Evolutionary conservation across 805 yeast genomes (phyloP), one percentile per base, ranked within the genome.

Genomic region (Starmerella geochares): DNA sequence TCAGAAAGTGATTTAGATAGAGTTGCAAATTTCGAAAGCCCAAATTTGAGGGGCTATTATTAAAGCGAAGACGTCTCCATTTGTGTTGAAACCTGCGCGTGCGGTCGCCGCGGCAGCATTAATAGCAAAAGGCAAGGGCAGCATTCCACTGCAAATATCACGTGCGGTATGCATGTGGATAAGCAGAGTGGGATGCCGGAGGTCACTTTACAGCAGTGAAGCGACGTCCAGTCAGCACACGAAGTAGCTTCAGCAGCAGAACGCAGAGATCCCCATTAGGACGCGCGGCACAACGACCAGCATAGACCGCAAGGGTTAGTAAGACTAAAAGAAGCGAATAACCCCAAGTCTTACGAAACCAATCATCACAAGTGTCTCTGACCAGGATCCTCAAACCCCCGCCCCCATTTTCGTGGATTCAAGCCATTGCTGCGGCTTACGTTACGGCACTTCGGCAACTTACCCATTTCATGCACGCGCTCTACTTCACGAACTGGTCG

Each of bases 401-500:
- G 37, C 37, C 37, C 37, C 37, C 37, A 17, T 33, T 33, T 33
- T n/a, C 21, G 14, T 31, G 11, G 35, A 7, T 31, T 31, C 11
- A 31, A 11, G 29, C 29, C 29, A 9, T 33, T 33, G 37, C 37
- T 33, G 21, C 21, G 13, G 37, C 37, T 33, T 33, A 33, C 37
- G 37, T 33, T 33, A 33, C 37, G 37, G 37, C 37, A 33, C 37
- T 17, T 16, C 13, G 13, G n/a, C 37, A 7, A 28, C 11, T 10
- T 23, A 28, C 24, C 36, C 52, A 19, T 10, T 13, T 6, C 27
- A 37, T 24, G 29, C 41, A 37, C 41, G 61, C 60, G 14, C 53
- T 53, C 9, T 60, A 60, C 31, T 60, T 57, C 48, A 47, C 57
- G 3, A 75, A 75, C 53, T 83, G 90, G 90, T 72, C 83, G 0